Conservation (phyloP, 1,139 yeast genomes). For the Sugiyamaella xylanicola region DNA sequence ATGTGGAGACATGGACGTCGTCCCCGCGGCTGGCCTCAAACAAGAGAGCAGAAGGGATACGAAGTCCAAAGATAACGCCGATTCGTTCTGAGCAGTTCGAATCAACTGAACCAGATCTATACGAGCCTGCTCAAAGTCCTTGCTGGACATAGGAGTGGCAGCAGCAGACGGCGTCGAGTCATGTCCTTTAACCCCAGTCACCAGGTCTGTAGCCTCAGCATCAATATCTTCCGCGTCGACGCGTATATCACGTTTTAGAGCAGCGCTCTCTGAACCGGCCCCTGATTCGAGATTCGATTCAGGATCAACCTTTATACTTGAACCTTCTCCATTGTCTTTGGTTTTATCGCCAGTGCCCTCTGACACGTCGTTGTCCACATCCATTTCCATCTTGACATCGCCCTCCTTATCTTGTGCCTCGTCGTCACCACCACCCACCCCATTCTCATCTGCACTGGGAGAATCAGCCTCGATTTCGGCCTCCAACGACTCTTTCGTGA, state of each 20-base stretch:
- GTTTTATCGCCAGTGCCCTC: conserved; percentile 23
- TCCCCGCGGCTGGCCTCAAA: conserved; percentile 79
- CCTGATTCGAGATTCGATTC: no score
- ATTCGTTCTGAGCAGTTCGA: conserved; percentile 77
- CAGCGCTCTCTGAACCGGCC: no score
- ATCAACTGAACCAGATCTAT: conserved; percentile 58
- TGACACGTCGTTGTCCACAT: conserved; percentile 24
- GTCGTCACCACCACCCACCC: conserved; percentile 21
- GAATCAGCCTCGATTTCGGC: conserved; percentile 48
- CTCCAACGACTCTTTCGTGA: conserved; percentile 59
- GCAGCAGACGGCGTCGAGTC: conserved; percentile 42
- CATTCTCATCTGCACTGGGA: conserved; percentile 17
- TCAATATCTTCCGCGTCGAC: conserved; percentile 26
- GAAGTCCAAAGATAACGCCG: conserved; percentile 84
- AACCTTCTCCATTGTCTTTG: no score
- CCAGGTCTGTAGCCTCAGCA: conserved; percentile 41
- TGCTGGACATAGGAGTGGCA: conserved; percentile 20
- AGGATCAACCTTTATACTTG: no score
- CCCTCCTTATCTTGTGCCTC: conserved; percentile 26
- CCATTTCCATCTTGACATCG: conserved; percentile 22
- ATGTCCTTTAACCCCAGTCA: no score
- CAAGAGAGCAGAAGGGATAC: conserved; percentile 82
- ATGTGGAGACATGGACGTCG: conserved; percentile 87
- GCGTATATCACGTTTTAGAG: no score
- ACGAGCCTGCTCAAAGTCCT: conserved; percentile 56